These are phyloP conservation scores for Leccinum variicolor DNA, from an alignment of 768 basidiomycete species.

Conservation along the genomic window DNA sequence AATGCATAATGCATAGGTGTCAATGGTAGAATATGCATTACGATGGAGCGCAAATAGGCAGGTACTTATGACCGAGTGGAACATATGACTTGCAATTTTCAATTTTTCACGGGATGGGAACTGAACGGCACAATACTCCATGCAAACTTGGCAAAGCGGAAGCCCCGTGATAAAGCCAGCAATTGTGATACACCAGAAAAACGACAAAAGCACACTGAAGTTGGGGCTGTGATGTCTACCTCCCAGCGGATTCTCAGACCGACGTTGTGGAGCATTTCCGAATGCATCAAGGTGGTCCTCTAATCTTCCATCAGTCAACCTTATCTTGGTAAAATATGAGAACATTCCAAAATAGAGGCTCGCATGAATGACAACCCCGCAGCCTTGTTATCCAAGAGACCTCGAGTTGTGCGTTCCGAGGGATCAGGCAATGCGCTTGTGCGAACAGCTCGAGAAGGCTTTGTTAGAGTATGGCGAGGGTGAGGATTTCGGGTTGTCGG, in stretches of 20 bases:
- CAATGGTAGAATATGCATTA: too few relatives aligned
- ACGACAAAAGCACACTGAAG: neutral
- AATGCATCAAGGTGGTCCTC: neutral
- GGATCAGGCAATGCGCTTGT: too few relatives aligned
- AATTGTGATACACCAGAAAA: neutral
- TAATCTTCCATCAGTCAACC: neutral
- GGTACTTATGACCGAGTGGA: neutral
- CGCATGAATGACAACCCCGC: neutral
- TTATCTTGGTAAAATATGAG: neutral
- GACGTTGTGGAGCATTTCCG: neutral
- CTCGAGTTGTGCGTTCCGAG: too few relatives aligned
- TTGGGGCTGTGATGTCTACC: neutral
- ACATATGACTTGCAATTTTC: neutral
- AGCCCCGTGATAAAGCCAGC: neutral
- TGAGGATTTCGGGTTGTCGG: too few relatives aligned
- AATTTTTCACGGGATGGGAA: neutral
- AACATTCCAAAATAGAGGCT: neutral
- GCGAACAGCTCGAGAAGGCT: too few relatives aligned
- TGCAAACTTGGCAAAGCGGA: neutral
- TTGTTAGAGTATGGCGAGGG: too few relatives aligned
- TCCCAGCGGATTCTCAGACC: neutral
- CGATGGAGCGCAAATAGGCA: too few relatives aligned
- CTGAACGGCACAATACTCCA: neutral
- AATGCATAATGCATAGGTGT: too few relatives aligned
- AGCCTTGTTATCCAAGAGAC: neutral